Evolutionary conservation across 257 asterid genomes (phyloP), one percentile per base, ranked within the genome.

Genomic region (Voacanga thouarsii): DNA sequence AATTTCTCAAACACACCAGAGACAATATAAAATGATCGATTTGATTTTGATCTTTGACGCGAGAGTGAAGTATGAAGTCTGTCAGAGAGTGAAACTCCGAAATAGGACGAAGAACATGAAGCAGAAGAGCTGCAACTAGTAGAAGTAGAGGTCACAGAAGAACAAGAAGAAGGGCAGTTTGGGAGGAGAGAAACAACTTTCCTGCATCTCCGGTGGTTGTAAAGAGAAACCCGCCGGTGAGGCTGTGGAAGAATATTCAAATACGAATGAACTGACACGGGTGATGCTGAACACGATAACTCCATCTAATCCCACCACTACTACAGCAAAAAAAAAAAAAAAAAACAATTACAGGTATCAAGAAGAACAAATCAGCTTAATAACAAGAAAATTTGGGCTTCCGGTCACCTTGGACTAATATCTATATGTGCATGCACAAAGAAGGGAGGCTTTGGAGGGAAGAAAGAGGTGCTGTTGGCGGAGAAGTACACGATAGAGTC

Each of bases 1-100:
- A 96, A 96, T 78, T 93, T 84, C 89, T 95, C 99, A 79, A 95
- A 95, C 59, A 90, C 85, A n/a, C 98, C 98, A 7, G 89, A 80
- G 39, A 83, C 82, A 47, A 93, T 85, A 81, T 79, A 78, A 47
- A 91, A 87, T 41, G 91, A 81, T 26, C 91, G 87, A 66, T 80
- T 84, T 7, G 78, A n/a, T 84, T 84, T 85, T 49, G 47, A 77
- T 39, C 56, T 51, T 44, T 60, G 23, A 21, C 84, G 10, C 1
- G 68, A 51, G n/a, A 16, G 77, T 63, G 78, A 72, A 50, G 78
- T 81, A 33, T 51, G 79, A 37, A 68, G 41, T 63, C 30, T 82
- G 33, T n/a, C 86, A 33, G 92, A 82, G 45, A 90, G 73, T 19
- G 96, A 85, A 51, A 78, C 55, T 55, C 97, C 96, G 67, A 83